Percentiles rank a stretch among this genome's conserved stretches.
These are phyloP conservation scores for Epichloe festucae DNA, from an alignment of 2,329 filamentous ascomycete genomes.

Conservation along the genomic window DNA sequence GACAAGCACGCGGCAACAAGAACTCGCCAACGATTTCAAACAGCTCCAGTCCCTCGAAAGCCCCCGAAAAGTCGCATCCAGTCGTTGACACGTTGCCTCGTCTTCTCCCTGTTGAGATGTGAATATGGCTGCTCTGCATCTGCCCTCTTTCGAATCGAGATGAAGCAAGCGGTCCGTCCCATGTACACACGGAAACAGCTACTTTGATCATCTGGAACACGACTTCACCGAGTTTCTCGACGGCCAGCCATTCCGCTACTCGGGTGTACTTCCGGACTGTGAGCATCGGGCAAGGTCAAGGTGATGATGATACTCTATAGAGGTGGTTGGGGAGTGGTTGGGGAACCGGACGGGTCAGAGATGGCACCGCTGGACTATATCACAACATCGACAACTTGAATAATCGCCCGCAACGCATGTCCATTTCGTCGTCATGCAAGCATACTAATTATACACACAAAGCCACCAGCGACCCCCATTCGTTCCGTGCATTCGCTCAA, in stretches of 20 bases:
- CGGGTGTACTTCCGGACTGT: background rate
- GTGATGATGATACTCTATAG: background rate
- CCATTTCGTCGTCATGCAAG: background rate
- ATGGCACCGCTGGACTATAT: background rate
- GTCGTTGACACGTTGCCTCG: too few relatives aligned
- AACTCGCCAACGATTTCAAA: too few relatives aligned
- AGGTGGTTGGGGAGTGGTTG: background rate
- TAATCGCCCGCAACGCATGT: background rate
- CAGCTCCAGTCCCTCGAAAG: too few relatives aligned
- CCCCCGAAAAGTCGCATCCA: too few relatives aligned
- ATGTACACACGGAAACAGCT: too few relatives aligned
- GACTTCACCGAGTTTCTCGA: background rate
- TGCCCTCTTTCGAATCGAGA: too few relatives aligned
- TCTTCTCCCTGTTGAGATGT: too few relatives aligned
- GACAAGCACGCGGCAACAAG: too few relatives aligned
- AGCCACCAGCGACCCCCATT: background rate
- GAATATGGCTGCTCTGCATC: too few relatives aligned
- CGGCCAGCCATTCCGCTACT: background rate
- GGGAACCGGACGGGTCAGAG: background rate
- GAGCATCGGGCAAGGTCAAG: background rate
- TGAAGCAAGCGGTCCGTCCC: too few relatives aligned
- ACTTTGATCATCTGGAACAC: background rate
- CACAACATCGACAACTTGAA: background rate
- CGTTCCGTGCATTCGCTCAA: background rate
- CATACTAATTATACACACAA: slow-evolving; percentile 1